These are phyloP conservation scores for Apiotrichum veenhuisii DNA, from an alignment of 1,284 basidiomycete species.

Conservation along the genomic window DNA sequence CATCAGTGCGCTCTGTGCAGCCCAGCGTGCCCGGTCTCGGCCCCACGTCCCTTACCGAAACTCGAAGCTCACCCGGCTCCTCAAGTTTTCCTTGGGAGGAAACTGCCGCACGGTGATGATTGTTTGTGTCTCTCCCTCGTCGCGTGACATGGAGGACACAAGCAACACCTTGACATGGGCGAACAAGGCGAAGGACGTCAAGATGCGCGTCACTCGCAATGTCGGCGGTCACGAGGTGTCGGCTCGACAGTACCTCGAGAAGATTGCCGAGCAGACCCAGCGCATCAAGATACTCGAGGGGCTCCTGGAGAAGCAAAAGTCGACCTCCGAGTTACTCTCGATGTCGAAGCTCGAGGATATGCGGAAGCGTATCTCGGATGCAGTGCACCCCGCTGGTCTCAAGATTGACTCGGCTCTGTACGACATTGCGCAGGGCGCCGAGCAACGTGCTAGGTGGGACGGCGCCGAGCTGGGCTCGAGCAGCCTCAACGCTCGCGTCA, in stretches of 20 bases:
- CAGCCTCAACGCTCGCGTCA: conserved; percentile 64
- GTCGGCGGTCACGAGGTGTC: conserved; percentile 89
- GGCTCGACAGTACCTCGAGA: conserved; percentile 88
- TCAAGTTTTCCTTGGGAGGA: conserved; percentile 93
- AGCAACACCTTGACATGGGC: conserved; percentile 95
- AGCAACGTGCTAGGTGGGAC: conserved; percentile 66
- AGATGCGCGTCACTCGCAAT: conserved; percentile 85
- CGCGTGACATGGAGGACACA: conserved; percentile 92
- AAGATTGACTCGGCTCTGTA: conserved; percentile 65
- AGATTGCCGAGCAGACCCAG: conserved; percentile 63
- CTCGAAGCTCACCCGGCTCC: conserved; percentile 89
- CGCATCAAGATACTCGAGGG: conserved; percentile 61
- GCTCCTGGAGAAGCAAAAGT: conserved; percentile 52
- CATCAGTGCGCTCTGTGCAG: conserved; percentile 83
- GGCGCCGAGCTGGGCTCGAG: conserved; percentile 69
- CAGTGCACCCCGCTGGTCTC: conserved; percentile 64
- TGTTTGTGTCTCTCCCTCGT: conserved; percentile 90
- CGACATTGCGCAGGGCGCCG: conserved; percentile 72
- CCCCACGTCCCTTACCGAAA: conserved; percentile 93
- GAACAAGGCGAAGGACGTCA: conserved; percentile 93
- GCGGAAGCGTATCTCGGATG: conserved; percentile 63
- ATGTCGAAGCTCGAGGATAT: conserved; percentile 61
- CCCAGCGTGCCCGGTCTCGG: conserved; percentile 68
- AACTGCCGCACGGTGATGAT: conserved; percentile 99
- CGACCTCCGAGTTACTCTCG: conserved; percentile 45